Conservation (phyloP, 805 yeast species). For the Wickerhamomyces canadensis region DNA sequence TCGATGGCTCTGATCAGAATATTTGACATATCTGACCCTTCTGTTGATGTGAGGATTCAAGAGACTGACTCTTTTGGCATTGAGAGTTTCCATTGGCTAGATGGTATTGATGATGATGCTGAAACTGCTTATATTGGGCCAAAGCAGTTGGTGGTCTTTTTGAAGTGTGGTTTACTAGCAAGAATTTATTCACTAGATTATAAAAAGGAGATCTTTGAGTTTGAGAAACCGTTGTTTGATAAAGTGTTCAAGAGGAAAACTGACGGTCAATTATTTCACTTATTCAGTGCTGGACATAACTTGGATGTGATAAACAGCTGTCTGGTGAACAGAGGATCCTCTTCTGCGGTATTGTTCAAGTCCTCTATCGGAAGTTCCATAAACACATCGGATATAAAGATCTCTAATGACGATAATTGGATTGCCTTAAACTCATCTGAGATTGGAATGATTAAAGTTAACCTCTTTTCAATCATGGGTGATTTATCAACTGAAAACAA, state of each 20-base stretch:
- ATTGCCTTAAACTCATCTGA: slow-evolving; percentile 5
- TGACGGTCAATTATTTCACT: neutral
- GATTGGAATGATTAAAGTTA: slow-evolving; percentile 3
- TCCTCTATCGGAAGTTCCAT: slow-evolving; percentile 4
- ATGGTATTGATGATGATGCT: neutral
- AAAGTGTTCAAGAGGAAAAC: neutral
- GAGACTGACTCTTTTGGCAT: slow-evolving; percentile 18
- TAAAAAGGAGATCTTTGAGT: slow-evolving; percentile 4
- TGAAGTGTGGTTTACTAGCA: slow-evolving; percentile 7
- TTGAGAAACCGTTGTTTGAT: slow-evolving; percentile 11
- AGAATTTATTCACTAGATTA: slow-evolving; percentile 14
- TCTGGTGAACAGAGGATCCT: neutral
- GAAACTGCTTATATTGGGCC: slow-evolving; percentile 15
- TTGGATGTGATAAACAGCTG: neutral
- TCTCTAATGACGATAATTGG: slow-evolving; percentile 12
- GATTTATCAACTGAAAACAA: slow-evolving; percentile 3
- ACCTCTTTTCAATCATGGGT: slow-evolving; percentile 10
- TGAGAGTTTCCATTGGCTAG: slow-evolving; percentile 14
- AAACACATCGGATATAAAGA: neutral
- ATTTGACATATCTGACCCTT: slow-evolving; percentile 10
- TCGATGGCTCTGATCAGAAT: slow-evolving; percentile 6
- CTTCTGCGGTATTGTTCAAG: neutral
- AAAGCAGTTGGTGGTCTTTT: slow-evolving; percentile 13
- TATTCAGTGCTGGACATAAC: neutral
- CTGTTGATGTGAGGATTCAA: slow-evolving; percentile 8